Evolutionary conservation across 2,329 filamentous ascomycete genomes (phyloP), one percentile per base, ranked within the genome.

Genomic region (Allantophomopsis cytisporea): DNA sequence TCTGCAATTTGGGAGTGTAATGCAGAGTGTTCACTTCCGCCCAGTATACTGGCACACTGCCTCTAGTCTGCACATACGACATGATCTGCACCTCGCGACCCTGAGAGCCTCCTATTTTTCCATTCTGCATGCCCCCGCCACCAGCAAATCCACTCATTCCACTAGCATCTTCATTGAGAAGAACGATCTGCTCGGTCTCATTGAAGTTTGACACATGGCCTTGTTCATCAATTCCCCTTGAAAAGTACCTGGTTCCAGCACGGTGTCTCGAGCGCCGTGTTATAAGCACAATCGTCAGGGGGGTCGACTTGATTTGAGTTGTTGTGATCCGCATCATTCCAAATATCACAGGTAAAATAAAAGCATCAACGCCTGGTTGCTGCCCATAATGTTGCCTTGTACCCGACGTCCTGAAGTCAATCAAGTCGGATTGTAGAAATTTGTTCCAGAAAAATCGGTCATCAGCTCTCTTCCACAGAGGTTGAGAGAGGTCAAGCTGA

Each of bases 401-500:
- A 35, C 75, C 76, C 30, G 54, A 61, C 31, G 68, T 74, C 44
- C 89, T 79, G 57, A 94, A 94, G 57, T 94, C 78, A 53, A 96
- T 94, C 42, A 98, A 63, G 54, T 95, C 87, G 7, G 83, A 81
- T 58, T 89, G 85, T 37, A 96, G 73, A 59, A 94, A 93, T 47
- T 81, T 80, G 62, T 98, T 98, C 86, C 89, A 98, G 68, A 95
- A 98, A 69, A 98, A 98, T 47, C 91, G 85, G 57, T 96, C 88
- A 60, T 98, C 91, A 46, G 89, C 81, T 50, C 87, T 72, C 67
- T 83, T 80, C 91, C 91, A 98, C 42, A 96, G 63, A 11, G 91
- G 88, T 40, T 71, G 66, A 13, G 73, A 72, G 41, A 66, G 63
- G 57, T 94, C 77, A 47, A 76, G 68, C 49, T 88, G 77, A 3